Evolutionary conservation across 306 rosid species (phyloP), one percentile per base, ranked within the genome.

Genomic region (Canavalia gladiata): DNA sequence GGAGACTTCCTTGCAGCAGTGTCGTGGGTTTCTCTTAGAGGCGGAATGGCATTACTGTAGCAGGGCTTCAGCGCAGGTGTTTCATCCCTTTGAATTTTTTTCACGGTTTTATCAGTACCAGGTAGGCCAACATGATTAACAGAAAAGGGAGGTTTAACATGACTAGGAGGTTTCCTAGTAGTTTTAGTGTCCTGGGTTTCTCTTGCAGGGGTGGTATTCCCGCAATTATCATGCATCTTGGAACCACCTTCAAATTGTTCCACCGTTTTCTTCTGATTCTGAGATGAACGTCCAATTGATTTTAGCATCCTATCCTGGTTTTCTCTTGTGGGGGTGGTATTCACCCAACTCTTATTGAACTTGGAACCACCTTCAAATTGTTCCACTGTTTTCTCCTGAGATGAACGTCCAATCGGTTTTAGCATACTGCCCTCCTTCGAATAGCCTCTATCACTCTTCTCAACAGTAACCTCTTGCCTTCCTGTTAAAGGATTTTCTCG

Each of bases 31-130:
- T 18, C 25, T 18, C 25, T 18, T 34, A 98, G 99, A 77, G 99
- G 99, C 9, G 97, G 97, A 62, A 85, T 78, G 76, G 65, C 81
- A 76, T 71, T 89, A 74, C 81, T 89, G 89, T 78, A 75, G 84
- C 81, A 60, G 66, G 97, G 80, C 83, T 88, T 92, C 79, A 31
- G 68, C 56, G 57, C 86, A 41, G 72, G 91, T 6, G 28, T 76
- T 87, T 82, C 88, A 84, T 87, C 90, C 81, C 80, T 85, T 79
- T 84, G 89, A 54, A 65, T 31, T 35, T 78, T 77, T 77, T 79
- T 76, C 34, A 72, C 74, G 7, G 68, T 54, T 46, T 65, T 85
- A 56, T 74, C 72, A 57, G 60, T 52, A 72, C 73, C 72, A 42
- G 82, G 84, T 6, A 46, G 62, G 72, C 66, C 76, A 34, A 72